Percentiles rank a stretch among this genome's conserved stretches.
These are phyloP conservation scores for Evansstolkia leycettana DNA, from an alignment of 495 filamentous ascomycete genomes.

Conservation along the genomic window DNA sequence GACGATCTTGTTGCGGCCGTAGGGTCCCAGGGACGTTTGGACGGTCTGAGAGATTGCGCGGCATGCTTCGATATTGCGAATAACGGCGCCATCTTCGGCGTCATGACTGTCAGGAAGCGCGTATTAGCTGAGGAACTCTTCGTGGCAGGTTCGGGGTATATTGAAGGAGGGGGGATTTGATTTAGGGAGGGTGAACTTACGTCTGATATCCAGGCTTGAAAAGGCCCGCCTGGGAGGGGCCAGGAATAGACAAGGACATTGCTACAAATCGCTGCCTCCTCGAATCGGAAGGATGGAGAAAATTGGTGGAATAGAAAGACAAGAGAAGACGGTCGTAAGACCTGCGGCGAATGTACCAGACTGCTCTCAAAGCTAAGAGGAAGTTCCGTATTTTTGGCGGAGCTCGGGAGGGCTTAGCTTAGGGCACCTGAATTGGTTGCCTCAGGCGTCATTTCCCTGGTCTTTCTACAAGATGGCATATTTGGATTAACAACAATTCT, in stretches of 20 bases:
- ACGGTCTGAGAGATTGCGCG: constrained; percentile 91
- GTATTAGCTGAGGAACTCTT: too few relatives aligned
- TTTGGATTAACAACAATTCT: too few relatives aligned
- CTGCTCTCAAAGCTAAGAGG: too few relatives aligned
- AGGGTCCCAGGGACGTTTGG: constrained; percentile 91
- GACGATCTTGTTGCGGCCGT: constrained; percentile 98
- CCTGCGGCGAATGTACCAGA: too few relatives aligned
- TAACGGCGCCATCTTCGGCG: constrained; percentile 94
- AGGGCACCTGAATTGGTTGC: too few relatives aligned
- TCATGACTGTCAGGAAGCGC: constrained; percentile 49
- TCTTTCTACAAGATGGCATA: too few relatives aligned
- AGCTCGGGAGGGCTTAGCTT: too few relatives aligned
- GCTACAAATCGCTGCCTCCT: constrained; percentile 9
- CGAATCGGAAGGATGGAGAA: too few relatives aligned
- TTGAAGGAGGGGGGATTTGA: not conserved
- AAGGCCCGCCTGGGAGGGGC: constrained; percentile 79
- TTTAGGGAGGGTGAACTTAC: constrained; percentile 38
- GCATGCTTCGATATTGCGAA: constrained; percentile 98
- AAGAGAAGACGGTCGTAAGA: constrained; percentile 12
- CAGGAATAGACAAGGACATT: constrained; percentile 94
- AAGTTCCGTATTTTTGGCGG: too few relatives aligned
- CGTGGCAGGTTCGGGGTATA: not conserved
- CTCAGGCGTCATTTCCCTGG: too few relatives aligned
- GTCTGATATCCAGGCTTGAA: constrained; percentile 97
- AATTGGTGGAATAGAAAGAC: too few relatives aligned